A percentile compares a stretch with the other conserved stretches of the same genome.
phyloP scores from a whole-genome alignment of 2,329 filamentous ascomycete genomes.

The Talaromyces albobiverticillius region DNA sequence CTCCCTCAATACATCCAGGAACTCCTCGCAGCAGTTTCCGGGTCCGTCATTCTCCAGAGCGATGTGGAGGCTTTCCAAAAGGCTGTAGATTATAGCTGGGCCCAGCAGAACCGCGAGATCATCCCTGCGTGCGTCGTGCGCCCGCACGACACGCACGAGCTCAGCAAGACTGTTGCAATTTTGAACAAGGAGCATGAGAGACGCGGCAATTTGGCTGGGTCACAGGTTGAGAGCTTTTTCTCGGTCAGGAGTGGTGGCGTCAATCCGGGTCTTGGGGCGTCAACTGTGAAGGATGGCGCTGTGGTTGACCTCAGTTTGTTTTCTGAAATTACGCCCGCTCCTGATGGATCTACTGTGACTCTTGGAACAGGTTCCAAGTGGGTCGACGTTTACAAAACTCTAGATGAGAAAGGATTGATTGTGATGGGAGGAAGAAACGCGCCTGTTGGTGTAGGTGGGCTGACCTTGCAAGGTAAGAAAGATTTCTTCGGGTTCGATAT shows the following conservation, averaged over 20 bases:
- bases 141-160: conserved; percentile 9
- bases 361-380: conserved; percentile 12
- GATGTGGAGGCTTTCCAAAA: conserved; percentile 7
- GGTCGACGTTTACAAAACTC: conserved; percentile 9
- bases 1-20: conserved; percentile 11
- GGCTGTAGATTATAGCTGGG: conserved; percentile 10
- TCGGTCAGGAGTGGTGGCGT: conserved; percentile 9
- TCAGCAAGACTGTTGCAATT: conserved; percentile 9
- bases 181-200: conserved; percentile 4
- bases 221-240: conserved; percentile 4
- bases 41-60: conserved; percentile 2
- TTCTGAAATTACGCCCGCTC: conserved; percentile 3
- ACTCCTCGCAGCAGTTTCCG: conserved; percentile 3
- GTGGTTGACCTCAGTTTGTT: conserved; percentile 9
- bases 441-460: conserved; percentile 14
- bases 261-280: conserved; percentile 9
- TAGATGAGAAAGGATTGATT: conserved; percentile 9
- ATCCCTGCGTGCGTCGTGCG: conserved; percentile 10
- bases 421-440: conserved; percentile 14
- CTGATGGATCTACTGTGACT: conserved; percentile 6
- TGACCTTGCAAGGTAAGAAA: conserved; percentile 11
- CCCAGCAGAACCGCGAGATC: conserved; percentile 14
- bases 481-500: background rate
- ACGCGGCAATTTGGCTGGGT: background rate
- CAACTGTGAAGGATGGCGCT: conserved; percentile 10